Evolutionary conservation across 2,329 filamentous ascomycete genomes (phyloP), one percentile per base, ranked within the genome.

Genomic region (Scleromitrula shiraiana): DNA sequence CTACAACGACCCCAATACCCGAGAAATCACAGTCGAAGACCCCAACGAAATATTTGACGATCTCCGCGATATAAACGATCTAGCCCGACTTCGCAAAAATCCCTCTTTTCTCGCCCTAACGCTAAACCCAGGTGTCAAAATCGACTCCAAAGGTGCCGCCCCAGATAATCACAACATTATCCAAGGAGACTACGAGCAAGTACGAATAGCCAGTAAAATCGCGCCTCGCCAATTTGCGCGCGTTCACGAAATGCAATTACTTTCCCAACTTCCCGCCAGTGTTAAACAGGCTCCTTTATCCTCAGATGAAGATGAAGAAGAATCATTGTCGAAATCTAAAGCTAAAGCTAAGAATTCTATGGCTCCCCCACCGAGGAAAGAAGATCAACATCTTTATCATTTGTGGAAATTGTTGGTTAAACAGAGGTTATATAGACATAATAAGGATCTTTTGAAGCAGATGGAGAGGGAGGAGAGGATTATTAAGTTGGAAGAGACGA

Each of bases 1-100:
- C 54, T 74, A 84, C 49, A 72, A 77, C 29, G 77, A 85, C 49
- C 65, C 77, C 0, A 33, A 47, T 51, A 84, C 89, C 7, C 74
- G 80, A 46, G 91, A 97, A 63, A 77, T 98, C 59, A 94, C 90
- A 0, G 83, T 98, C 5, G 93, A 98, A 68, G 91, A 97, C 53
- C 94, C 93, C 0, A 97, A 87, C 60, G 86, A 91, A 62, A 80
- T 77, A 1, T 94, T 94, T 57, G 86, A 93, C 60, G 80, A 88
- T 50, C 71, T 94, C 59, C 78, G 88, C 56, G 87, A 93, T 62
- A 71, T 83, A 43, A 82, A 80, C 57, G 88, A 94, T 59, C 69
- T 91, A 26, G 69, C 72, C 4, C 81, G 80, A 55, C 71, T 93
- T 3, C 78, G 78, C 46, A 68, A 72, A 15, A 53, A 76, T 3